Conservation (phyloP, 164 flowering plant species). For the Umbilicus rupestris region DNA sequence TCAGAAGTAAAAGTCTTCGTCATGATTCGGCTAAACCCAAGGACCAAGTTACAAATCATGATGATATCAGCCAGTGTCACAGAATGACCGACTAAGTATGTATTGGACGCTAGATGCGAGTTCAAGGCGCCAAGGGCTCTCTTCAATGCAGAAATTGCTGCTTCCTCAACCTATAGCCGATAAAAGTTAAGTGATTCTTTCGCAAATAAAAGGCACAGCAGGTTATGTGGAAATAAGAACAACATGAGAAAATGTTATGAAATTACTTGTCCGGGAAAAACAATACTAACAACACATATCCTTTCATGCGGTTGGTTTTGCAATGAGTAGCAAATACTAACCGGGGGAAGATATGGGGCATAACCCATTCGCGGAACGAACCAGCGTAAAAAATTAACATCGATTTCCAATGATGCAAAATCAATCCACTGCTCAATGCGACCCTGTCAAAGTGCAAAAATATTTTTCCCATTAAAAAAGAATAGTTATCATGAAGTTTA, state of each 20-base stretch:
- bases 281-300: neutral
- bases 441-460: slow-evolving; percentile 24
- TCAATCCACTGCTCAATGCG: slow-evolving; percentile 82
- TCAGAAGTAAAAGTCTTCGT: slow-evolving; percentile 70
- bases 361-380: slow-evolving; percentile 39
- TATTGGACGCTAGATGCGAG: slow-evolving; percentile 1
- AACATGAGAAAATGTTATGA: too few species aligned
- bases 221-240: neutral
- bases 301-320: too few species aligned
- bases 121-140: neutral
- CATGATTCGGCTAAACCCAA: neutral
- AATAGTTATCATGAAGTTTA: neutral
- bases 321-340: slow-evolving; percentile 17
- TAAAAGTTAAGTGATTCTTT: neutral
- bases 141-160: neutral
- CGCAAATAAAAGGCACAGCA: neutral
- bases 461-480: neutral
- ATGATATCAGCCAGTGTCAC: slow-evolving; percentile 15
- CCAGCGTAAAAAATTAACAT: slow-evolving; percentile 37
- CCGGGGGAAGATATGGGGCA: slow-evolving; percentile 35
- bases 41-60: neutral
- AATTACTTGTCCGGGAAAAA: too few species aligned
- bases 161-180: neutral
- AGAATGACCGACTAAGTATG: neutral
- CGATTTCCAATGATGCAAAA: slow-evolving; percentile 62